These are phyloP conservation scores for Amanita jacksonii DNA, from an alignment of 768 basidiomycete genomes.

Conservation along the genomic window DNA sequence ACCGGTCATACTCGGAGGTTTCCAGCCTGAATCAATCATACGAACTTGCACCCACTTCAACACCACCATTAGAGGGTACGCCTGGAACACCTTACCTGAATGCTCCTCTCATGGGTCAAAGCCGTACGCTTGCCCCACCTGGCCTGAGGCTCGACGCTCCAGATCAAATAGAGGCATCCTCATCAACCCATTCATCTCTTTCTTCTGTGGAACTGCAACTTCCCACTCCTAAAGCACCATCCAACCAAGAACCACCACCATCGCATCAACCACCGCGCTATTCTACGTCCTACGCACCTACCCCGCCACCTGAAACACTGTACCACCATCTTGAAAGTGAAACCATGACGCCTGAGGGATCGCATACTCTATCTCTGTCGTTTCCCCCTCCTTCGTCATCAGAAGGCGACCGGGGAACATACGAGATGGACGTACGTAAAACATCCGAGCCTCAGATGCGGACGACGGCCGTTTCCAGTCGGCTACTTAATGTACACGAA, in stretches of 20 bases:
- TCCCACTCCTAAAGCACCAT: not conserved
- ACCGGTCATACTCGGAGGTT: slow-evolving; percentile 56
- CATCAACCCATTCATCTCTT: not conserved
- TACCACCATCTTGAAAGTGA: slow-evolving; percentile 39
- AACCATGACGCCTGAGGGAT: slow-evolving; percentile 21
- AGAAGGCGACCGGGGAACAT: slow-evolving; percentile 16
- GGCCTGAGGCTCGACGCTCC: no score
- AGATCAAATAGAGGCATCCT: not conserved
- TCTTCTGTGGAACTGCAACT: not conserved
- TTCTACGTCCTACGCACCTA: slow-evolving; percentile 53
- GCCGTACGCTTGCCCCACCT: no score
- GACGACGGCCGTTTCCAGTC: not conserved
- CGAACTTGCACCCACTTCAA: slow-evolving; percentile 29
- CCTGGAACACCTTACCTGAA: slow-evolving; percentile 35
- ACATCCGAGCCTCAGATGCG: slow-evolving; percentile 7
- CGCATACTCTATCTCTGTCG: not conserved
- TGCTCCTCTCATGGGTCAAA: slow-evolving; percentile 32
- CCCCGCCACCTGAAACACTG: slow-evolving; percentile 46
- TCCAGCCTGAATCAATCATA: slow-evolving; percentile 33
- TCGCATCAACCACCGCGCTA: slow-evolving; percentile 55
- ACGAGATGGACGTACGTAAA: slow-evolving; percentile 29
- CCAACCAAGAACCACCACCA: slow-evolving; percentile 15
- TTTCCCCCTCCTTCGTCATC: not conserved
- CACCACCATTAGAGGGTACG: slow-evolving; percentile 27
- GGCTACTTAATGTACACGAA: not conserved